phyloP scores from a whole-genome alignment of 2,329 filamentous ascomycete species.

The Sordariomycetes sp. region DNA sequence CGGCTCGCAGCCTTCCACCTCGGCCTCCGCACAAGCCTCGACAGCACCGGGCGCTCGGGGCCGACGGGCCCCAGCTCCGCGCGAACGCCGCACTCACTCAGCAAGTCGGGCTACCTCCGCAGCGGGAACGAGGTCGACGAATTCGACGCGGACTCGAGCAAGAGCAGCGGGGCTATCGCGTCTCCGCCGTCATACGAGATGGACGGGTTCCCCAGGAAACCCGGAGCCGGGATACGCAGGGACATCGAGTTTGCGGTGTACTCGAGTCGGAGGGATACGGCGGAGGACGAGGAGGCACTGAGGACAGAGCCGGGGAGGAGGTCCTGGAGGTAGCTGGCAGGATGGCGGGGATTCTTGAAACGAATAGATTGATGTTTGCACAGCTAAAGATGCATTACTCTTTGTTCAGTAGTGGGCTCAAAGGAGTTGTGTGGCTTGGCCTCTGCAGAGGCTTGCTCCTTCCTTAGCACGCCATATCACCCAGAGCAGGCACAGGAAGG shows the following conservation, averaged over 20 bases:
- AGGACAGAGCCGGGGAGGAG: not conserved
- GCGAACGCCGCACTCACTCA: not conserved
- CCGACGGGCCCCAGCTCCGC: not conserved
- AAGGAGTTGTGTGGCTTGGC: not conserved
- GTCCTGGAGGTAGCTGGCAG: not conserved
- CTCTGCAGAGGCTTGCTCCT: not conserved
- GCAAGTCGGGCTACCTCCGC: not conserved
- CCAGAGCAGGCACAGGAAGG: not conserved
- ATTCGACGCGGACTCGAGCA: not conserved
- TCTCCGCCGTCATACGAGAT: not conserved
- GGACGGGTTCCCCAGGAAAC: not conserved
- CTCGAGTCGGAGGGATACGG: not conserved
- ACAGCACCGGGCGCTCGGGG: not conserved
- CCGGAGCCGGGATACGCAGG: not conserved
- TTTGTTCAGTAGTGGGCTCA: not conserved
- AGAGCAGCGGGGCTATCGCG: slow-evolving; percentile 4
- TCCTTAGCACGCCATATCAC: not conserved
- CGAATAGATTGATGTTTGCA: too few species aligned
- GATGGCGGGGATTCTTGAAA: not conserved
- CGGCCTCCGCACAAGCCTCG: slow-evolving; percentile 10
- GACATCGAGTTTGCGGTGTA: slow-evolving; percentile 1
- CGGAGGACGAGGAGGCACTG: not conserved
- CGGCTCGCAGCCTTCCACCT: slow-evolving; percentile 18
- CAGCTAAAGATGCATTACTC: too few species aligned
- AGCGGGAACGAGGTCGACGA: not conserved